Conservation (phyloP, 768 basidiomycete species). For the Naganishia kalamii region DNA sequence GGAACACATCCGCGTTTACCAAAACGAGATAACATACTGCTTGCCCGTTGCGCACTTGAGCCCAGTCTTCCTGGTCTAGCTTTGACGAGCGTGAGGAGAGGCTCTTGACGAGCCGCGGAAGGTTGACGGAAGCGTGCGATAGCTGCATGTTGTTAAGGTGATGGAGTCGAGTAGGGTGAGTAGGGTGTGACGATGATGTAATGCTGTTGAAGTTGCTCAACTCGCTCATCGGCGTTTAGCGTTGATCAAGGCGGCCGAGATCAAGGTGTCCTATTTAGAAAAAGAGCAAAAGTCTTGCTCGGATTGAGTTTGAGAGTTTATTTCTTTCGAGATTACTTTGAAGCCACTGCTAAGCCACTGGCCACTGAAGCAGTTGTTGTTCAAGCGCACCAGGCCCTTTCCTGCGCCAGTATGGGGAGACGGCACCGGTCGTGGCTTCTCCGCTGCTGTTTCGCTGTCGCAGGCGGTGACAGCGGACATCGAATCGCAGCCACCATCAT, state of each 20-base stretch:
- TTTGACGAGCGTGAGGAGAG: not conserved
- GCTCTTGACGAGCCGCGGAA: constrained; percentile 11
- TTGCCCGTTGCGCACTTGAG: constrained; percentile 17
- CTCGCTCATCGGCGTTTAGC: too few relatives aligned
- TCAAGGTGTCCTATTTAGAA: too few relatives aligned
- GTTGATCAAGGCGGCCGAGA: too few relatives aligned
- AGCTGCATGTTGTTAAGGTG: constrained; percentile 5
- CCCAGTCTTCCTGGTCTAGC: constrained; percentile 20
- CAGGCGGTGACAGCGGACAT: not conserved
- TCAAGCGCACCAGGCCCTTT: too few relatives aligned
- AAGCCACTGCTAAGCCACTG: too few relatives aligned
- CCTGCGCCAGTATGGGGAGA: not conserved
- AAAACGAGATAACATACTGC: not conserved
- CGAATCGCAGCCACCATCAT: not conserved
- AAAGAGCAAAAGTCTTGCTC: too few relatives aligned
- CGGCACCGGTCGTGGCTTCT: not conserved
- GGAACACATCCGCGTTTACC: not conserved
- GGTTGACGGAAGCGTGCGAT: constrained; percentile 19
- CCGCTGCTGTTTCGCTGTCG: constrained; percentile 1
- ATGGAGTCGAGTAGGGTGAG: too few relatives aligned
- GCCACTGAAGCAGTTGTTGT: too few relatives aligned
- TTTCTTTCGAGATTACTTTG: too few relatives aligned
- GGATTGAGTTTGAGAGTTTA: too few relatives aligned
- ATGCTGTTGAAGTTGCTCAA: too few relatives aligned
- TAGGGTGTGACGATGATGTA: too few relatives aligned